A percentile compares a stretch with the other conserved stretches of the same genome.
phyloP scores from a whole-genome alignment of 2,329 filamentous ascomycete genomes.

The Cercospora zeina region DNA sequence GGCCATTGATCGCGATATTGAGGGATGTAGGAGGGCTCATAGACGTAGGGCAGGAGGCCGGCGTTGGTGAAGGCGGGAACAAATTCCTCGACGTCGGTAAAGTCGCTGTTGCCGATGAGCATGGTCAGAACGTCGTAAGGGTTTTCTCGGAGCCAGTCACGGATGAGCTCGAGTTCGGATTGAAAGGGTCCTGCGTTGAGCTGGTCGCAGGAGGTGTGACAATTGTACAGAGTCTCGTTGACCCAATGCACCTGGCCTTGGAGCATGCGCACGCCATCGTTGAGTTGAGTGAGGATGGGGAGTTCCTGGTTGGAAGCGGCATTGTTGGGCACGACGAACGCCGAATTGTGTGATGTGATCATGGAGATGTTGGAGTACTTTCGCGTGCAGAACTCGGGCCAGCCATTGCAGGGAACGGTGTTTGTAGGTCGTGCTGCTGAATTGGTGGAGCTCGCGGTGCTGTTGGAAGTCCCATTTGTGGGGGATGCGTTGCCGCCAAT shows the following conservation, averaged over 20 bases:
- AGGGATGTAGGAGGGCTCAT: conserved; percentile 68
- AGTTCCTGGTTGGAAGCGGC: conserved; percentile 74
- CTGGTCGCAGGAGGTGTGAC: conserved; percentile 80
- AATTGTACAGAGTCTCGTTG: conserved; percentile 69
- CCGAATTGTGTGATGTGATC: conserved; percentile 77
- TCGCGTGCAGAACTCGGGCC: conserved; percentile 69
- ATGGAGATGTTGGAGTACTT: conserved; percentile 81
- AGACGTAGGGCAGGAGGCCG: conserved; percentile 72
- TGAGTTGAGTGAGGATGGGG: conserved; percentile 67
- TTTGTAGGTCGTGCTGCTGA: conserved; percentile 56
- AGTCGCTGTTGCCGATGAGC: conserved; percentile 80
- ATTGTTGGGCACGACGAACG: conserved; percentile 69
- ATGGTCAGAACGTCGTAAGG: conserved; percentile 88
- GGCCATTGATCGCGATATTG: conserved; percentile 80
- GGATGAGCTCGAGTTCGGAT: conserved; percentile 68
- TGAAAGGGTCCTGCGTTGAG: conserved; percentile 78
- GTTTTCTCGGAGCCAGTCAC: conserved; percentile 70
- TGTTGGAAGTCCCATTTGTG: conserved; percentile 33
- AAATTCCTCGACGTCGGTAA: conserved; percentile 65
- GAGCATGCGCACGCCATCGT: conserved; percentile 70
- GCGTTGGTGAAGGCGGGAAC: conserved; percentile 67
- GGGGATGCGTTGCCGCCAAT: conserved; percentile 26
- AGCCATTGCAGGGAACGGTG: conserved; percentile 75
- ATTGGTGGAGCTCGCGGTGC: conserved; percentile 31
- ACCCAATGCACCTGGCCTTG: conserved; percentile 60